Base-by-base conservation (phyloP, 352 stramenopile species). In the Phytophthora sp. region DNA sequence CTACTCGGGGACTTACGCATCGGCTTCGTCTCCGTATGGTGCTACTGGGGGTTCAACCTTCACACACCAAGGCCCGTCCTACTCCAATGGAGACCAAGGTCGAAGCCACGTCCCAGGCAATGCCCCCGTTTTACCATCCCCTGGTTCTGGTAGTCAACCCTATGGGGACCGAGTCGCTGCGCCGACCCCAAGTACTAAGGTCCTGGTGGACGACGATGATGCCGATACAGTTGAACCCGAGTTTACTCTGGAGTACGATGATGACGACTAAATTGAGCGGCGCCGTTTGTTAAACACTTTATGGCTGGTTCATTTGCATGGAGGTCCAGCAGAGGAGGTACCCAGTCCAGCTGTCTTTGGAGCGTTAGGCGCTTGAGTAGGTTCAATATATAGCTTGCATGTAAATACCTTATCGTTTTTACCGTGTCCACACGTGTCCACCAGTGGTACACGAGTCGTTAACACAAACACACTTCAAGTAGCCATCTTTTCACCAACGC, bases 231-330 rank as follows among this genome's bases (percentile, higher is more conserved):
- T 58, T 24, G 82, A 73, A 18, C 79, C 83, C 5, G 80, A 91
- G 68, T 93, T 93, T 66, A 89, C 71, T 5, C 71, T 93, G 44
- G 75, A 93, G 57, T 93, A 93, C 61, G 84, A 93, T 52, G 84
- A 93, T 39, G 84, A 93, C 18, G 84, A 93, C 42, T 90, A 78
- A 69, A 71, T 68, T 56, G 50, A 75, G 16, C 36, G 46, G 18
- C 15, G 30, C 24, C 23, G 42, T 75, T 71, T 72, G 44, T 60
- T 31, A 68, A 71, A 60, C 21, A 64, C 56, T 33, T 53, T 62
- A 27, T 45, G 24, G 21, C 52, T 35, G 24, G 33, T 58, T 60
- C 29, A n/a, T 42, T 50, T 18, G n/a, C 41, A 30, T 35, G 15
- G 33, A 51, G 50, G 51, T 57, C 31, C 51, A 57, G 20, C 38